Evolutionary conservation across 1,139 yeast species (phyloP).

Genomic region (Kazachstania sp.): DNA sequence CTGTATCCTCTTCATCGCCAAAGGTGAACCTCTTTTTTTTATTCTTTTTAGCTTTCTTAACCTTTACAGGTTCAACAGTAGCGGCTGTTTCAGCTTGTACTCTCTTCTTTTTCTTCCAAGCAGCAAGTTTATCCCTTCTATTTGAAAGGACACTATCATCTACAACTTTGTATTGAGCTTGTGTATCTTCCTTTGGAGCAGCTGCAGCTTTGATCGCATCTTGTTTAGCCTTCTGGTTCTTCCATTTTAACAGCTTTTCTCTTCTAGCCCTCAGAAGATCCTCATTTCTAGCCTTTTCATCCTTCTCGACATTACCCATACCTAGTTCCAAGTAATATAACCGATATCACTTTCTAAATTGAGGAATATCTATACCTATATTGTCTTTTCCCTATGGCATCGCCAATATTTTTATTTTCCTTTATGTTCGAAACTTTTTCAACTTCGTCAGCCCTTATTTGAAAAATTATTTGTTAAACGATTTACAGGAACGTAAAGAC

Average conservation of each 20-base stretch:
- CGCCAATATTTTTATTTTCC: no score
- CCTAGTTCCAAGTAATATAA: no score
- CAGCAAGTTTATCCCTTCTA: slow-evolving; percentile 27
- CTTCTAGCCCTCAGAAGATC: slow-evolving; percentile 26
- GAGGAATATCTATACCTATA: no score
- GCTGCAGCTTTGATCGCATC: slow-evolving; percentile 11
- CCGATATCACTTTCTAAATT: no score
- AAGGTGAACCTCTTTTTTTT: slow-evolving; percentile 14
- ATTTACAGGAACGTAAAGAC: no score
- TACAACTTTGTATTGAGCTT: background rate
- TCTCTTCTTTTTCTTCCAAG: slow-evolving; percentile 37
- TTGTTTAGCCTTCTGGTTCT: slow-evolving; percentile 29
- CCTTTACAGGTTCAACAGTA: slow-evolving; percentile 6
- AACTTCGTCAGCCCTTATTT: no score
- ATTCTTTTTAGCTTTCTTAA: slow-evolving; percentile 6
- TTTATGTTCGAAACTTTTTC: no score
- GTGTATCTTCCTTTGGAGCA: background rate
- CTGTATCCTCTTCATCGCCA: slow-evolving; percentile 30
- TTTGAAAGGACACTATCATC: background rate
- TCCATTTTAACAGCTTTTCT: slow-evolving; percentile 35
- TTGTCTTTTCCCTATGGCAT: no score
- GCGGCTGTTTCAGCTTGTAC: slow-evolving; percentile 20
- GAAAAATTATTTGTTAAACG: no score
- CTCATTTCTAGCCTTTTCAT: slow-evolving; percentile 12
- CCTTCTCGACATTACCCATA: background rate